These are phyloP conservation scores for Aspergillus taichungensis DNA, from an alignment of 495 filamentous ascomycete genomes.

Conservation along the genomic window DNA sequence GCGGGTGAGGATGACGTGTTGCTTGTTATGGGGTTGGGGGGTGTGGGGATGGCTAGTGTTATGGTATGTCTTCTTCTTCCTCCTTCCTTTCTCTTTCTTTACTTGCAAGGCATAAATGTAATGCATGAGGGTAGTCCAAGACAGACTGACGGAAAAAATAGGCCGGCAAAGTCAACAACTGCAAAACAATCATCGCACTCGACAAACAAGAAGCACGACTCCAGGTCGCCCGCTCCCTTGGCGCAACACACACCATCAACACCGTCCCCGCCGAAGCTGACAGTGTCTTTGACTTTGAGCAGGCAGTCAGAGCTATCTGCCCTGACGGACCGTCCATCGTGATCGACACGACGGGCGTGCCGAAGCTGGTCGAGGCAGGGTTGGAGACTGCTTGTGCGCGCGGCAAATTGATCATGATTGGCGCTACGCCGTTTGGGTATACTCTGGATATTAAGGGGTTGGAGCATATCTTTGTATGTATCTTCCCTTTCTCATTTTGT, in stretches of 20 bases:
- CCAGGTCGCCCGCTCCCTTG: constrained; percentile 25
- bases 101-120: not conserved
- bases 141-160: too few species aligned
- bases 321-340: constrained; percentile 19
- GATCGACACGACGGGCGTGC: constrained; percentile 30
- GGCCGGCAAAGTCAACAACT: not conserved
- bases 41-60: constrained; percentile 27
- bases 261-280: constrained; percentile 5
- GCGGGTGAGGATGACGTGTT: constrained; percentile 12
- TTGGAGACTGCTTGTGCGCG: constrained; percentile 17
- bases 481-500: not conserved
- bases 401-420: constrained; percentile 28
- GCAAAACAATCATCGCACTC: constrained; percentile 26
- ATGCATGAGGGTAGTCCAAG: too few species aligned
- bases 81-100: not conserved
- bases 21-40: constrained; percentile 26
- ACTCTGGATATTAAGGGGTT: constrained; percentile 7
- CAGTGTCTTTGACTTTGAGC: constrained; percentile 8
- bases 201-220: constrained; percentile 25
- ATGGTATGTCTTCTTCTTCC: constrained; percentile 13
- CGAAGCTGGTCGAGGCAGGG: constrained; percentile 20
- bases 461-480: constrained; percentile 11
- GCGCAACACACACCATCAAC: constrained; percentile 29
- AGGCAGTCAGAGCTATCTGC: constrained; percentile 12
- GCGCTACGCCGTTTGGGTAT: constrained; percentile 24